phyloP scores from a whole-genome alignment of 768 basidiomycete species.

The Mycena olivaceomarginata region DNA sequence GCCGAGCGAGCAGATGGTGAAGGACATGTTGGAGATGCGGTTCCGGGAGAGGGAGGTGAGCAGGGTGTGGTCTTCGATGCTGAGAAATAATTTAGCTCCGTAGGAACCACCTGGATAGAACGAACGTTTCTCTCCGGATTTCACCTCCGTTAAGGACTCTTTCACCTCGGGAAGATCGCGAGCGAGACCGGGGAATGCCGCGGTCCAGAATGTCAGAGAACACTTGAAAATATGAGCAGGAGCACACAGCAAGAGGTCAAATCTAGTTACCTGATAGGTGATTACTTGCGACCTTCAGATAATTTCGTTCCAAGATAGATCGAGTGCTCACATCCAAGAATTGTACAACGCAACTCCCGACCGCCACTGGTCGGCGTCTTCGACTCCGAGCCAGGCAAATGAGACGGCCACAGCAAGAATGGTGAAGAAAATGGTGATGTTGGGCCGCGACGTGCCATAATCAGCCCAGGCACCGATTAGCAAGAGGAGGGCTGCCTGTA shows the following conservation, averaged over 20 bases:
- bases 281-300: conserved; percentile 67
- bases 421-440: conserved; percentile 87
- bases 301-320: neutral
- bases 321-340: conserved; percentile 73
- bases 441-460: conserved; percentile 81
- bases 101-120: neutral
- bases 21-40: conserved; percentile 85
- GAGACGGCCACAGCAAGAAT: conserved; percentile 79
- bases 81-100: conserved; percentile 41
- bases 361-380: conserved; percentile 78
- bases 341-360: conserved; percentile 77
- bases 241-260: neutral
- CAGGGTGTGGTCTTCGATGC: conserved; percentile 69
- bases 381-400: conserved; percentile 87
- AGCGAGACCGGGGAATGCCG: conserved; percentile 87
- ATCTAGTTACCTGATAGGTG: conserved; percentile 74
- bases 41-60: conserved; percentile 82
- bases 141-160: conserved; percentile 64
- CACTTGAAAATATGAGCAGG: conserved; percentile 60
- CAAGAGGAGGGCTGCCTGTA: conserved; percentile 81
- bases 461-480: conserved; percentile 88
- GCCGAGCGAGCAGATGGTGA: conserved; percentile 80
- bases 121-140: conserved; percentile 67
- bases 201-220: conserved; percentile 88
- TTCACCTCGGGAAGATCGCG: conserved; percentile 83